phyloP scores from a whole-genome alignment of 2,329 filamentous ascomycete genomes.

The Cercospora nicotianae region DNA sequence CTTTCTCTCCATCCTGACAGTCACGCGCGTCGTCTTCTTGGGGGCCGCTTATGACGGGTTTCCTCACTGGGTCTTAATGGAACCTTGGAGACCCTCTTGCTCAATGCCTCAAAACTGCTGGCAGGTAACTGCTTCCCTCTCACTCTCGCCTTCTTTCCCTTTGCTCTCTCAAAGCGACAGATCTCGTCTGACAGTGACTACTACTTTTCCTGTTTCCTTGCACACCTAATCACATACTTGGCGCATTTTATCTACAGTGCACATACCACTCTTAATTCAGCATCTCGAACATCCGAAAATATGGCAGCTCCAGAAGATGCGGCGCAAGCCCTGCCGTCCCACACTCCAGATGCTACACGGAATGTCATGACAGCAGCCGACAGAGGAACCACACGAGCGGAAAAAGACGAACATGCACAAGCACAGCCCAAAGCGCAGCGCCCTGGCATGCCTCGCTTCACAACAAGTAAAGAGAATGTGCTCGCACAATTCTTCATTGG shows the following conservation, averaged over 20 bases:
- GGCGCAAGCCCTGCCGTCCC: constrained; percentile 12
- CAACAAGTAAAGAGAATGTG: constrained; percentile 38
- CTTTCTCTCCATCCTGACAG: constrained; percentile 10
- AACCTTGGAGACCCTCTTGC: constrained; percentile 4
- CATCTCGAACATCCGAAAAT: background rate
- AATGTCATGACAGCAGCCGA: constrained; percentile 21
- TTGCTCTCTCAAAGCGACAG: background rate
- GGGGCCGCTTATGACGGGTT: constrained; percentile 23
- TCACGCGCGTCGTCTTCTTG: constrained; percentile 20
- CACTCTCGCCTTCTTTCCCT: background rate
- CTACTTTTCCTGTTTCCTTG: background rate
- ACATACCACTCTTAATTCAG: background rate
- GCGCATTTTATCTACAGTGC: background rate
- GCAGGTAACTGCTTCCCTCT: background rate
- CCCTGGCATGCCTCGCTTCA: constrained; percentile 36
- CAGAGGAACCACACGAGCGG: constrained; percentile 14
- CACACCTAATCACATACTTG: background rate
- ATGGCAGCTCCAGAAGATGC: constrained; percentile 12
- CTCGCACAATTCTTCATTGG: constrained; percentile 66
- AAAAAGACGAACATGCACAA: constrained; percentile 9
- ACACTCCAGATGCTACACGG: background rate
- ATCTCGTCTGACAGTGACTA: constrained; percentile 1
- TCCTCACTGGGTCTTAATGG: constrained; percentile 16
- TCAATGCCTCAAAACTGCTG: background rate
- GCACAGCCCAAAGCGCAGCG: constrained; percentile 20